A percentile compares a stretch with the other conserved stretches of the same genome.
These are phyloP conservation scores for Colletotrichum aenigma DNA, from an alignment of 2,329 filamentous ascomycete genomes.

Conservation along the genomic window DNA sequence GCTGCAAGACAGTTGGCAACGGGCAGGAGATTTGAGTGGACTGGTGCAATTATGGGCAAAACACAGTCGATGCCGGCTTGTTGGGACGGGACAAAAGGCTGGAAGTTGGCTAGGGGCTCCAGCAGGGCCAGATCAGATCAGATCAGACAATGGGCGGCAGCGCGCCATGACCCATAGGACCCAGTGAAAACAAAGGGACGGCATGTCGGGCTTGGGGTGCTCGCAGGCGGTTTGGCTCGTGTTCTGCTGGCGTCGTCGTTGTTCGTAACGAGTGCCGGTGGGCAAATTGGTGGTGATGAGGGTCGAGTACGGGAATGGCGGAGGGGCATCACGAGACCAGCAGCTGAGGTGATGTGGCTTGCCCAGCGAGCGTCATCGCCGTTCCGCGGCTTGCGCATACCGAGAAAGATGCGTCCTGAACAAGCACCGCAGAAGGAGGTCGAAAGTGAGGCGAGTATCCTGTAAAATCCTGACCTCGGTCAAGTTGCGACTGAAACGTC, in stretches of 20 bases:
- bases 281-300: neutral
- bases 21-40: constrained; percentile 9
- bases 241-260: neutral
- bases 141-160: neutral
- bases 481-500: constrained; percentile 2
- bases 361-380: neutral
- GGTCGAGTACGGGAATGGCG: neutral
- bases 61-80: neutral
- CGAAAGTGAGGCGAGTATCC: neutral
- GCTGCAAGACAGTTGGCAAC: neutral
- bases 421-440: neutral
- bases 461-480: neutral
- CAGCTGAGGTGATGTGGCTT: neutral
- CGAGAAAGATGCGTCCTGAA: neutral
- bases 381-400: neutral
- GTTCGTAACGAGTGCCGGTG: neutral
- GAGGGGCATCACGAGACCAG: neutral
- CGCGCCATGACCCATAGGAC: neutral
- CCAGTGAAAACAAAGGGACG: neutral
- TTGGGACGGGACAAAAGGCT: neutral
- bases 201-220: neutral
- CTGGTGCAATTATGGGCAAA: neutral
- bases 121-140: neutral
- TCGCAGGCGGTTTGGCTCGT: neutral
- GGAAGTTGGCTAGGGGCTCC: neutral